A percentile compares a stretch with the other conserved stretches of the same genome.
Evolutionary conservation across 2,329 filamentous ascomycete species (phyloP).

Genomic region (Sclerotinia subarctica): DNA sequence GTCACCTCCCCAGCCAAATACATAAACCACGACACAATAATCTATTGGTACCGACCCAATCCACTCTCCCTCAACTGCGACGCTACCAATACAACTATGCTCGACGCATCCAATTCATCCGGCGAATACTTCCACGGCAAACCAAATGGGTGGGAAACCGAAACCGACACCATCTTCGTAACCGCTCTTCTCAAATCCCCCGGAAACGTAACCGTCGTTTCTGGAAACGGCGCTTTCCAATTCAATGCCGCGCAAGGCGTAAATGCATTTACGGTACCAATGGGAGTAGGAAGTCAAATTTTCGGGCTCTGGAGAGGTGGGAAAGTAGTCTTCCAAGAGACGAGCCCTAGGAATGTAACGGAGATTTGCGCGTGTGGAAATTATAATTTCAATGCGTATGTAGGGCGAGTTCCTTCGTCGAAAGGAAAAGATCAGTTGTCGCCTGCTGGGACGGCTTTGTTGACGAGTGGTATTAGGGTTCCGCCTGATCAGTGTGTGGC

Average conservation of each 20-base stretch:
- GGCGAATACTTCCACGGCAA: slow-evolving; percentile 13
- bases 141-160: slow-evolving; percentile 16
- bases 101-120: not conserved
- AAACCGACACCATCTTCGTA: slow-evolving; percentile 12
- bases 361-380: slow-evolving; percentile 4
- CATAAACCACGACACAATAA: not conserved
- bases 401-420: not conserved
- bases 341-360: not conserved
- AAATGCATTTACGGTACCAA: not conserved
- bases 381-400: slow-evolving; percentile 21
- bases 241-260: not conserved
- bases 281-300: not conserved
- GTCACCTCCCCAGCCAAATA: not conserved
- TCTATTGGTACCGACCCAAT: slow-evolving; percentile 20
- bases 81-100: slow-evolving; percentile 16
- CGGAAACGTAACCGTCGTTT: not conserved
- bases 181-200: slow-evolving; percentile 2
- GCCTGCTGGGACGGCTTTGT: not conserved
- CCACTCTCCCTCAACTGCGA: not conserved
- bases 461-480: slow-evolving; percentile 6
- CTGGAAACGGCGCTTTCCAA: not conserved
- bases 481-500: not conserved
- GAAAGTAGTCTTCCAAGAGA: not conserved
- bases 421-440: not conserved
- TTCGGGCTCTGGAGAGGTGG: not conserved